Evolutionary conservation across 768 basidiomycete genomes (phyloP).

Genomic region (Boletus vermiculosoides): DNA sequence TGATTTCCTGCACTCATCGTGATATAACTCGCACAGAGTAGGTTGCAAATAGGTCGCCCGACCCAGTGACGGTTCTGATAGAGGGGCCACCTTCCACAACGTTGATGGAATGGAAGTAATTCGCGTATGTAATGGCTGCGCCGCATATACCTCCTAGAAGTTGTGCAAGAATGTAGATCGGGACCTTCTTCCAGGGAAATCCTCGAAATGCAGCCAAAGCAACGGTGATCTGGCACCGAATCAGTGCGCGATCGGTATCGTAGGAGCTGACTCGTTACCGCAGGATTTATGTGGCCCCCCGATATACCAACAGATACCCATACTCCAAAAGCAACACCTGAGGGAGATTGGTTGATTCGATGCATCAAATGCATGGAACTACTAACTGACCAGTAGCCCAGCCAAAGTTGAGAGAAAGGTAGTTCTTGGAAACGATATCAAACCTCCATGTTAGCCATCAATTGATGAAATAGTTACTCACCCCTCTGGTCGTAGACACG

Average conservation of each 20-base stretch:
- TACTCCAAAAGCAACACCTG: conserved; percentile 58
- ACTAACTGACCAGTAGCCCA: conserved; percentile 20
- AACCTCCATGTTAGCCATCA: not conserved
- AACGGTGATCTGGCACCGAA: conserved; percentile 51
- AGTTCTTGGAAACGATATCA: conserved; percentile 6
- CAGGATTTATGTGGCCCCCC: conserved; percentile 69
- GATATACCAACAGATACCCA: conserved; percentile 66
- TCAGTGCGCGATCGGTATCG: not conserved
- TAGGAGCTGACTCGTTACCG: conserved; percentile 36
- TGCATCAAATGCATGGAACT: not conserved
- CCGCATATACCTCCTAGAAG: conserved; percentile 54
- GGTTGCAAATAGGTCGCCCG: conserved; percentile 55
- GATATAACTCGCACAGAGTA: conserved; percentile 43
- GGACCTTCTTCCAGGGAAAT: conserved; percentile 78
- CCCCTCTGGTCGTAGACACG: conserved; percentile 47
- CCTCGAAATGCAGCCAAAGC: conserved; percentile 62
- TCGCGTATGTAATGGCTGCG: conserved; percentile 52
- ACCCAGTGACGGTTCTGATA: conserved; percentile 48
- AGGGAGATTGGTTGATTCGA: not conserved
- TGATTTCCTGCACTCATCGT: not conserved
- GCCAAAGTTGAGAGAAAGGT: conserved; percentile 21
- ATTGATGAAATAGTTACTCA: conserved; percentile 30
- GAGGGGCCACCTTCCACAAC: conserved; percentile 51
- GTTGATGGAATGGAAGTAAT: conserved; percentile 62
- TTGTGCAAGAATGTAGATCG: conserved; percentile 60